Evolutionary conservation across 345 rosid species (phyloP), one percentile per base, ranked within the genome.

Genomic region (Noccaea caerulescens): DNA sequence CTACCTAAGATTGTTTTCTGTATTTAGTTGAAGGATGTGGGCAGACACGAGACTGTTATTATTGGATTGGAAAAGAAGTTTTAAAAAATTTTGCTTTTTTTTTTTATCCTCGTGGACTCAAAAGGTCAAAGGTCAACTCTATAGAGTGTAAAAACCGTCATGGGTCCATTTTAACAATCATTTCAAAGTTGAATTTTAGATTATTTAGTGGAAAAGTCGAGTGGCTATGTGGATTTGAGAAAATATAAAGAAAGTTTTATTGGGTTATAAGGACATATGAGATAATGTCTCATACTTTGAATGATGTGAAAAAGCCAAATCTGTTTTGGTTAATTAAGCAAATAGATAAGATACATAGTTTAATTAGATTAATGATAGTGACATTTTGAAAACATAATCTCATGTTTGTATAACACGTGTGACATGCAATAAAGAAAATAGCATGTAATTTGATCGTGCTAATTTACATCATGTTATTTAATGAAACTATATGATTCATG

Each of bases 61-160:
- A 51, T 42, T 33, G 63, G 72, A 51, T 42, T 33, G 63, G 72
- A 67, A 67, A 67, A 67, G 59, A 66, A 44, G 42, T 66, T 32
- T 51, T 58, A 66, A 23, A 23, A 8, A 52, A 59, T 14, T 33
- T n/a, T 59, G 41, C 41, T 13, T 74, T 66, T 51, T 60, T 34
- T 41, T 59, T 74, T 67, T 13, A 50, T 38, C n/a, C 37, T 37
- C 57, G 66, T 73, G 77, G 7, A 74, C 55, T 25, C 52, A 59
- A 43, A 18, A 25, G 30, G 49, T 74, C 78, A 74, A 74, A 25
- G 47, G 73, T 74, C 78, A 74, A 61, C 73, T 43, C 50, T 49
- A 51, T 39, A 57, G 72, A 67, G 78, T 74, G 63, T 67, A 59
- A 50, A 74, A 51, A 27, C 30, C 62, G 73, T 59, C 55, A 67